A percentile compares a stretch with the other conserved stretches of the same genome.
Evolutionary conservation across 2,329 filamentous ascomycete genomes (phyloP).

Genomic region (Botrytis sinoallii): DNA sequence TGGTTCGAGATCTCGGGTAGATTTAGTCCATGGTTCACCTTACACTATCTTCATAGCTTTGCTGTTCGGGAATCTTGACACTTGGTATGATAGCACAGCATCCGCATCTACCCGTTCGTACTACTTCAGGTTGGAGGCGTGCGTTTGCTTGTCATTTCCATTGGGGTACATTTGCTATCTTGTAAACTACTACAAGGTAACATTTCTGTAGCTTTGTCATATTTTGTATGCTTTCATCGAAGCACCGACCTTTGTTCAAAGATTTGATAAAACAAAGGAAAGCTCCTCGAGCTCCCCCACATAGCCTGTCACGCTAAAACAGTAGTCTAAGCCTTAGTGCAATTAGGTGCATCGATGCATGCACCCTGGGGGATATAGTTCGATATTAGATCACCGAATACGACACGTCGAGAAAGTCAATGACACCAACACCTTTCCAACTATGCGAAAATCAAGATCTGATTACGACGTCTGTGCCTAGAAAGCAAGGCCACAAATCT

Average conservation of each 20-base stretch:
- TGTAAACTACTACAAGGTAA: slow-evolving; percentile 7
- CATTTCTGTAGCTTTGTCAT: background rate
- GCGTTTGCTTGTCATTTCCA: background rate
- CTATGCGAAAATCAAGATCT: slow-evolving; percentile 13
- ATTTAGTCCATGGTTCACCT: background rate
- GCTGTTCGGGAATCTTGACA: slow-evolving; percentile 14
- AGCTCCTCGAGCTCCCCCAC: background rate
- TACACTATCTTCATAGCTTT: background rate
- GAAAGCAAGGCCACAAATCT: background rate
- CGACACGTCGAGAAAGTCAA: slow-evolving; percentile 10
- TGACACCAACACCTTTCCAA: background rate
- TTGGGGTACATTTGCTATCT: slow-evolving; percentile 9
- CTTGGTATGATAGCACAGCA: slow-evolving; percentile 3
- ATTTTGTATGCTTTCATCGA: background rate
- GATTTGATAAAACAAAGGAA: slow-evolving; percentile 8
- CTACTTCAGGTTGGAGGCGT: background rate
- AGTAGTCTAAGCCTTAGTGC: background rate
- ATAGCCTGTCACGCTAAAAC: slow-evolving; percentile 6
- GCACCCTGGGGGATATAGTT: background rate
- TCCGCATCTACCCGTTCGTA: slow-evolving; percentile 15
- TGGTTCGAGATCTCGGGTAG: slow-evolving; percentile 20
- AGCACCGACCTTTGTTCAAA: background rate
- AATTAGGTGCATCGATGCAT: background rate
- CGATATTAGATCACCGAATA: background rate
- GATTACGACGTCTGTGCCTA: background rate